phyloP scores from a whole-genome alignment of 257 asterid species.

The Nicotiana otophora region DNA sequence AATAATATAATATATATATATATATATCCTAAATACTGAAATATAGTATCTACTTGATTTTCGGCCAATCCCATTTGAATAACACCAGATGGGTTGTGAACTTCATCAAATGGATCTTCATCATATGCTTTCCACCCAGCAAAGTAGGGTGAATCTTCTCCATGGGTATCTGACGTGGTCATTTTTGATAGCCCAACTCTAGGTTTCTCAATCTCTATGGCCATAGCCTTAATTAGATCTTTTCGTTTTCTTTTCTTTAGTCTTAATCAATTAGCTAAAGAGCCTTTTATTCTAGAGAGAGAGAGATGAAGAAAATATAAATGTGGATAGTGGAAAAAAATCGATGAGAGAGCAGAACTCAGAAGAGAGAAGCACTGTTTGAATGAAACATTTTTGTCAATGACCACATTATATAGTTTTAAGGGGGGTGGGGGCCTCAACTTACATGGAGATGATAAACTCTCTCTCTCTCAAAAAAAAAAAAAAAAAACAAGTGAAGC shows the following conservation, averaged over 20 bases:
- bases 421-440: slow-evolving; percentile 24
- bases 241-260: neutral
- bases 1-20: no score
- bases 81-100: slow-evolving; percentile 57
- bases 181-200: slow-evolving; percentile 46
- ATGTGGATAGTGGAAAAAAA: neutral
- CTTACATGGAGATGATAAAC: neutral
- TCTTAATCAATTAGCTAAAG: neutral
- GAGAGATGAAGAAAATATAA: neutral
- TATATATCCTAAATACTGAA: neutral
- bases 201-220: slow-evolving; percentile 24
- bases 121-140: slow-evolving; percentile 96
- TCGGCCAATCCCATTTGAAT: slow-evolving; percentile 94
- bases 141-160: slow-evolving; percentile 84
- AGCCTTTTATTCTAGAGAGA: neutral
- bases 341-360: no score
- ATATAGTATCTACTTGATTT: slow-evolving; percentile 44
- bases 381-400: slow-evolving; percentile 12
- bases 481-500: slow-evolving; percentile 6
- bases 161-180: slow-evolving; percentile 69
- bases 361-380: slow-evolving; percentile 2
- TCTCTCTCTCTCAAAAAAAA: neutral
- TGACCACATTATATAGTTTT: neutral
- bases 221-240: slow-evolving; percentile 20
- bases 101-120: slow-evolving; percentile 64